These are phyloP conservation scores for Lodderomyces orthopsilosis DNA, from an alignment of 1,139 yeast species.

Conservation along the genomic window DNA sequence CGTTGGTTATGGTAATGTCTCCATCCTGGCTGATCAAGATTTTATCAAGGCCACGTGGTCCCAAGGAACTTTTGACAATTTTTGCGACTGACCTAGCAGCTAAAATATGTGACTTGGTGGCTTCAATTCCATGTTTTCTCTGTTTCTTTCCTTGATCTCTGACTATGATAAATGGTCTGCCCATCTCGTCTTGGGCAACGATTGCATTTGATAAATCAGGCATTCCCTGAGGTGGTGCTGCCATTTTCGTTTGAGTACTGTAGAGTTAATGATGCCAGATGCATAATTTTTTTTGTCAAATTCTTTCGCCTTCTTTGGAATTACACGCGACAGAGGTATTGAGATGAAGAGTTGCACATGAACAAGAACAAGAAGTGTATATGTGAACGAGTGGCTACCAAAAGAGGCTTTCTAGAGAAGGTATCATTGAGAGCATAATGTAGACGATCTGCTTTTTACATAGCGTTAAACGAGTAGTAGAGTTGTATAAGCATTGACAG, in stretches of 20 bases:
- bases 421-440: too few species aligned
- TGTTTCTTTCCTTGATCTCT: slow-evolving; percentile 95
- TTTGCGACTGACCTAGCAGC: slow-evolving; percentile 97
- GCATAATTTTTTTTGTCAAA: not conserved
- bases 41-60: slow-evolving; percentile 98
- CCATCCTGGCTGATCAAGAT: slow-evolving; percentile 92
- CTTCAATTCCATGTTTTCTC: slow-evolving; percentile 90
- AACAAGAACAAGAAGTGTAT: too few species aligned
- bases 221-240: slow-evolving; percentile 49
- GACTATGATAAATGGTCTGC: slow-evolving; percentile 96
- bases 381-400: too few species aligned
- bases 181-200: slow-evolving; percentile 98
- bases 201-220: slow-evolving; percentile 97
- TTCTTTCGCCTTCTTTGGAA: slow-evolving; percentile 1
- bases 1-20: slow-evolving; percentile 96
- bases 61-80: slow-evolving; percentile 87
- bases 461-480: too few species aligned
- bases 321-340: not conserved
- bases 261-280: not conserved
- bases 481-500: too few species aligned
- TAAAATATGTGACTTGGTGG: slow-evolving; percentile 88
- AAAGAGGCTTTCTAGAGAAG: too few species aligned
- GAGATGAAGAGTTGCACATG: not conserved
- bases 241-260: slow-evolving; percentile 11
- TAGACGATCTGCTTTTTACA: too few species aligned